These are phyloP conservation scores for Amesomyces nigricolor DNA, from an alignment of 2,329 filamentous ascomycete species.

Conservation along the genomic window DNA sequence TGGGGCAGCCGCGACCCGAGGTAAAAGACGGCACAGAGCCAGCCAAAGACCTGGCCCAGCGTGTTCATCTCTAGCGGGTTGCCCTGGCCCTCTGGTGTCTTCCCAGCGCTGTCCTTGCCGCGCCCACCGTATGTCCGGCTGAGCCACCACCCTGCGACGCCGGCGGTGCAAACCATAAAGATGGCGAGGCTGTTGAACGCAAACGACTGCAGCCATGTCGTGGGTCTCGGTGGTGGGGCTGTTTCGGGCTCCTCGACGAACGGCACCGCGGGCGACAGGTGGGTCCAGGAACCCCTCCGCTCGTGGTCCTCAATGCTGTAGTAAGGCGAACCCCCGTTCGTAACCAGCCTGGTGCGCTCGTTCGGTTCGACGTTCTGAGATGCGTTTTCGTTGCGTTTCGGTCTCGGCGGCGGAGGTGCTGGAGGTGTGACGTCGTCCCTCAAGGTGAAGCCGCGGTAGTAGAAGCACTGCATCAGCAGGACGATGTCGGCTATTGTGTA, in stretches of 20 bases:
- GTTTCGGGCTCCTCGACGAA: conserved; percentile 49
- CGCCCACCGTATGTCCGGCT: conserved; percentile 44
- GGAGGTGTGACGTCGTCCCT: conserved; percentile 43
- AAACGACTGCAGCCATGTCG: conserved; percentile 51
- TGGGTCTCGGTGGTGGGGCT: conserved; percentile 38
- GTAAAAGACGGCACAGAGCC: conserved; percentile 83
- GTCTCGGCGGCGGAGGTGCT: conserved; percentile 1
- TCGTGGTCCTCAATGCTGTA: conserved; percentile 30
- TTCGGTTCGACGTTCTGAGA: conserved; percentile 33
- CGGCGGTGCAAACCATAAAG: conserved; percentile 75
- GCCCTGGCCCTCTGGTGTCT: conserved; percentile 34
- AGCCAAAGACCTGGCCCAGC: conserved; percentile 86
- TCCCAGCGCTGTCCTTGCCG: conserved; percentile 40
- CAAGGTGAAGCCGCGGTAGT: conserved; percentile 81
- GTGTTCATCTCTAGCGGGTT: conserved; percentile 61
- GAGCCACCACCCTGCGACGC: conserved; percentile 80
- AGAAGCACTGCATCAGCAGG: conserved; percentile 84
- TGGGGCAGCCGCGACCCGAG: conserved; percentile 87
- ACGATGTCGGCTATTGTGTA: conserved; percentile 91
- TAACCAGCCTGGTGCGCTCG: conserved; percentile 50
- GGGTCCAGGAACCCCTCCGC: conserved; percentile 53
- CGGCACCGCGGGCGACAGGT: conserved; percentile 78
- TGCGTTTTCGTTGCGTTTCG: conserved; percentile 10
- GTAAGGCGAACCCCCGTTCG: conserved; percentile 33
- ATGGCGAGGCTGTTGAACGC: conserved; percentile 72